Conservation (phyloP, 2,329 filamentous ascomycete genomes). For the Cladosporium sp. region DNA sequence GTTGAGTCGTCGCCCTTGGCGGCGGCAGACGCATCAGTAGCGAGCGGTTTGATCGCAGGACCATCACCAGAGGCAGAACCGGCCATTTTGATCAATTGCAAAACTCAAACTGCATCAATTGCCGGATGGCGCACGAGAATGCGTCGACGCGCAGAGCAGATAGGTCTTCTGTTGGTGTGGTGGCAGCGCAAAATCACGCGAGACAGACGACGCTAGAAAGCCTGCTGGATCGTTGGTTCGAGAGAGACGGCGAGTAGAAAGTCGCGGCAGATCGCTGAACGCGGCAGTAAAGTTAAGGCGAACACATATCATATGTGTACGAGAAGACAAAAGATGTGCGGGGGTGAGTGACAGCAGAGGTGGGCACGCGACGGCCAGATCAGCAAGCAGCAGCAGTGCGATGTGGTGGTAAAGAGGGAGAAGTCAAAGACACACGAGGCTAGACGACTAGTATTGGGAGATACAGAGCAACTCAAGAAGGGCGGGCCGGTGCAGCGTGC, state of each 20-base stretch:
- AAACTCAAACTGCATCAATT: constrained; percentile 6
- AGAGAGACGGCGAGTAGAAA: constrained; percentile 12
- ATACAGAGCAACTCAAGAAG: not conserved
- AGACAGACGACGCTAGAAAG: constrained; percentile 4
- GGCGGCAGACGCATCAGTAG: not conserved
- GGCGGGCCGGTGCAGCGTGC: constrained; percentile 1
- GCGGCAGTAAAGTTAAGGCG: constrained; percentile 13
- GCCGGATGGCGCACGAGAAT: not conserved
- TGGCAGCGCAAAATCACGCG: constrained; percentile 11
- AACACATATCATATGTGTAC: not conserved
- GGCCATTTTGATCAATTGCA: constrained; percentile 19
- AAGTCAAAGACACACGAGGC: constrained; percentile 5
- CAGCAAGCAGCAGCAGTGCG: not conserved
- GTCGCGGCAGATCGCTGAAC: constrained; percentile 18
- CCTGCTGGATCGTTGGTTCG: constrained; percentile 4
- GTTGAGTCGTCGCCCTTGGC: constrained; percentile 1
- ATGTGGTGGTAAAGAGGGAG: constrained; percentile 7
- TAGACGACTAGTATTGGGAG: constrained; percentile 1
- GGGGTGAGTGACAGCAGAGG: not conserved
- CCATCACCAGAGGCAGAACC: constrained; percentile 18
- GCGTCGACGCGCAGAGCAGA: not conserved
- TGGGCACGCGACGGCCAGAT: not conserved
- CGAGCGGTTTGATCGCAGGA: constrained; percentile 8
- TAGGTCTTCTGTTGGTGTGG: not conserved
- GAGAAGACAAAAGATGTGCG: not conserved